A percentile compares a stretch with the other conserved stretches of the same genome.
Conservation (phyloP, 2,329 filamentous ascomycete species). For the Esteya vermicola region DNA sequence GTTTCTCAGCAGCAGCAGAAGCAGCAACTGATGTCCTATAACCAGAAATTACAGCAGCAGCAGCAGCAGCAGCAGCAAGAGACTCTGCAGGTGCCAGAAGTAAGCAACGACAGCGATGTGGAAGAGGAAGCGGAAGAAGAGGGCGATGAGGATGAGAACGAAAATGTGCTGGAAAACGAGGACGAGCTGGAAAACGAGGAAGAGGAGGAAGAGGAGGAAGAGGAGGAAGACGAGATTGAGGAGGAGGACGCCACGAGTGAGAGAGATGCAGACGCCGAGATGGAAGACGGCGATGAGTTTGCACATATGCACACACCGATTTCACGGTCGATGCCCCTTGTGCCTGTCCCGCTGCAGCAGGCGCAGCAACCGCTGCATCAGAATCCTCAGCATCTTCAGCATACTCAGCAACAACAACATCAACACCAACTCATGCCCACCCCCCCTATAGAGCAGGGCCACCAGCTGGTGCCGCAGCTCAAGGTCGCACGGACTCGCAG, state of each 20-base stretch:
- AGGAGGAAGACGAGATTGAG: not conserved
- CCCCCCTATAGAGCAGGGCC: conserved; percentile 8
- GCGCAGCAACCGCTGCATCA: too few relatives aligned
- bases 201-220: not conserved
- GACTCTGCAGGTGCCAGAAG: conserved; percentile 4
- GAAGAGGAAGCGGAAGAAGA: conserved; percentile 1
- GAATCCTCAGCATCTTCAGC: too few relatives aligned
- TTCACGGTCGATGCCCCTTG: conserved; percentile 7
- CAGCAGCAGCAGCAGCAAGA: conserved; percentile 10
- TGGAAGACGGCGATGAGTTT: conserved; percentile 45
- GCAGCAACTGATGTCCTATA: too few relatives aligned
- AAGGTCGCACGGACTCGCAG: conserved; percentile 16
- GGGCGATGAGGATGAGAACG: conserved; percentile 15
- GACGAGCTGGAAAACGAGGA: conserved; percentile 1
- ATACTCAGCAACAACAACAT: too few relatives aligned
- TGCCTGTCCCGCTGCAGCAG: too few relatives aligned
- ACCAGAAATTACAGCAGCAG: not conserved
- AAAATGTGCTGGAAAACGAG: not conserved
- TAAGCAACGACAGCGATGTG: not conserved
- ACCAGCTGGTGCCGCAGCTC: not conserved
- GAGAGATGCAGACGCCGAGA: conserved; percentile 28
- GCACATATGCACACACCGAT: conserved; percentile 31
- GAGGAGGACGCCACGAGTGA: conserved; percentile 29
- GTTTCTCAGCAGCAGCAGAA: not conserved
- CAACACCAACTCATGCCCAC: conserved; percentile 13